Percentiles rank a stretch among this genome's conserved stretches.
Evolutionary conservation across 768 basidiomycete species (phyloP).

Genomic region (Hericium rajendrae): DNA sequence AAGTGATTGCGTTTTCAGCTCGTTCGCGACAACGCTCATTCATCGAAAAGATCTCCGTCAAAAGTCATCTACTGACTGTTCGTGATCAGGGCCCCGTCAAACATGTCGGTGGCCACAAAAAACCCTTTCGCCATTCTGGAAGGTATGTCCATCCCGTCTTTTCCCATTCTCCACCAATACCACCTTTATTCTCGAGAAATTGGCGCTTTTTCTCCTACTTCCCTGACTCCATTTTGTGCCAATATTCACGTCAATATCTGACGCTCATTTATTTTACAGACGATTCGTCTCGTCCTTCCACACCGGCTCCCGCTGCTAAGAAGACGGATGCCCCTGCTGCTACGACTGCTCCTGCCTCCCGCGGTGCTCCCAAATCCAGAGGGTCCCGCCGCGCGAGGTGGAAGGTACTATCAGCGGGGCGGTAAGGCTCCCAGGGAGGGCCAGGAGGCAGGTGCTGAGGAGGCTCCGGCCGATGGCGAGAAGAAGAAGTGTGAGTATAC

Average conservation of each 20-base stretch:
- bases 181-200: neutral
- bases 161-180: slow-evolving; percentile 1
- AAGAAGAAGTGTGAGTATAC: slow-evolving; percentile 23
- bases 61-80: slow-evolving; percentile 1
- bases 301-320: slow-evolving; percentile 30
- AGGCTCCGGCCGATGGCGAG: slow-evolving; percentile 23
- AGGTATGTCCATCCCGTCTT: slow-evolving; percentile 35
- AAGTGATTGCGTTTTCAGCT: neutral
- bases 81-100: slow-evolving; percentile 52
- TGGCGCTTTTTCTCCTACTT: neutral
- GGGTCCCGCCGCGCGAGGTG: slow-evolving; percentile 59
- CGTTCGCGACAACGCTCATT: no score
- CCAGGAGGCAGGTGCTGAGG: slow-evolving; percentile 33
- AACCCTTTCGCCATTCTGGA: slow-evolving; percentile 81
- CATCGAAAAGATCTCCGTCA: no score
- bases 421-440: slow-evolving; percentile 35
- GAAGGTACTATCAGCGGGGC: slow-evolving; percentile 63
- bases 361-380: slow-evolving; percentile 38
- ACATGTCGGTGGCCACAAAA: slow-evolving; percentile 85
- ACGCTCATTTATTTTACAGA: slow-evolving; percentile 25
- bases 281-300: slow-evolving; percentile 35
- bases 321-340: slow-evolving; percentile 13
- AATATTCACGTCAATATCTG: neutral
- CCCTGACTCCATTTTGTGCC: neutral
- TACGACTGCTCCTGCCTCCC: slow-evolving; percentile 25